phyloP scores from a whole-genome alignment of 2,329 filamentous ascomycete species.

The Huntiella moniliformis region DNA sequence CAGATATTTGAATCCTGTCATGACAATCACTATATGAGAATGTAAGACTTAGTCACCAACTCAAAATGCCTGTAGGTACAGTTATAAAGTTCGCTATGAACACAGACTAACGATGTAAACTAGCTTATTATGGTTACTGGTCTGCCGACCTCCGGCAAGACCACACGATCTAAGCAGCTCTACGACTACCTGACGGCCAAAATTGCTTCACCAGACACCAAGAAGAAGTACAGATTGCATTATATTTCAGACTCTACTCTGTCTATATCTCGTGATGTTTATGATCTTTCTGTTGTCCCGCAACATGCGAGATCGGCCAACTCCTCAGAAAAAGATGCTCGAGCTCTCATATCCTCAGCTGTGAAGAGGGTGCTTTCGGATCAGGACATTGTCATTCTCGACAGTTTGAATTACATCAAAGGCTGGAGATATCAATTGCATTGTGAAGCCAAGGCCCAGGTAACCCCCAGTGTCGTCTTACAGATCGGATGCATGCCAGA shows the following conservation, averaged over 20 bases:
- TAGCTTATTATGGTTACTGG: slow-evolving; percentile 51
- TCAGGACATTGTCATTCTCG: slow-evolving; percentile 60
- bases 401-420: slow-evolving; percentile 76
- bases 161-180: slow-evolving; percentile 46
- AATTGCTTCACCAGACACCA: slow-evolving; percentile 23
- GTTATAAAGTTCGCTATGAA: neutral
- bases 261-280: slow-evolving; percentile 50
- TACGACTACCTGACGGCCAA: slow-evolving; percentile 41
- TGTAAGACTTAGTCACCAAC: neutral
- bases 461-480: slow-evolving; percentile 58
- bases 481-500: slow-evolving; percentile 40
- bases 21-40: too few species aligned
- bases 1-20: too few species aligned
- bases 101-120: neutral
- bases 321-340: slow-evolving; percentile 61
- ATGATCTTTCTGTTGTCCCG: slow-evolving; percentile 38
- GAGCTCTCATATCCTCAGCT: slow-evolving; percentile 56
- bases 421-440: slow-evolving; percentile 74
- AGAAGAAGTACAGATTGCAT: slow-evolving; percentile 43
- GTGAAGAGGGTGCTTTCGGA: slow-evolving; percentile 57
- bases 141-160: slow-evolving; percentile 50
- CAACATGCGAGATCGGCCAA: slow-evolving; percentile 51
- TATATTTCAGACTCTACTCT: slow-evolving; percentile 57
- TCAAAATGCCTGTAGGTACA: slow-evolving; percentile 6
- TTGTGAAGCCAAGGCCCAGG: slow-evolving; percentile 64